Percentiles rank a stretch among this genome's conserved stretches.
These are phyloP conservation scores for Microbotryum violaceum DNA, from an alignment of 1,284 basidiomycete genomes.

Conservation along the genomic window DNA sequence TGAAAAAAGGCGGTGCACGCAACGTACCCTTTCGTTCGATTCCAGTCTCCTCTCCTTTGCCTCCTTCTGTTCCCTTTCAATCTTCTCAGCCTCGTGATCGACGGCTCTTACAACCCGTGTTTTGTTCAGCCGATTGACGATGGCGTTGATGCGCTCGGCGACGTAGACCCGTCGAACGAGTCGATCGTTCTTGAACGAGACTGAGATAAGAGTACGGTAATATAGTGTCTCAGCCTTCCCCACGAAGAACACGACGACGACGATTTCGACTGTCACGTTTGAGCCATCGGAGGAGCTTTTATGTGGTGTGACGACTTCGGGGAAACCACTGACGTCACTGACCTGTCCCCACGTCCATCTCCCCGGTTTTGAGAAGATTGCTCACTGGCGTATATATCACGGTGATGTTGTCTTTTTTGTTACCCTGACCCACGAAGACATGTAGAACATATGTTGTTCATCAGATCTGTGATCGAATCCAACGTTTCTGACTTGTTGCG, in stretches of 20 bases:
- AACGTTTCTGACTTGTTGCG: background rate
- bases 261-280: too few species aligned
- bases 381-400: slow-evolving; percentile 78
- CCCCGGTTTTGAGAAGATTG: slow-evolving; percentile 71
- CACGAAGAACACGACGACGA: too few species aligned
- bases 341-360: slow-evolving; percentile 92
- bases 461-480: background rate
- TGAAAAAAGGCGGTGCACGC: too few species aligned
- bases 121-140: slow-evolving; percentile 67
- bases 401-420: slow-evolving; percentile 91
- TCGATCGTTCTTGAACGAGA: slow-evolving; percentile 86
- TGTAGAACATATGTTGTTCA: background rate
- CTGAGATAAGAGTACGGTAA: slow-evolving; percentile 47
- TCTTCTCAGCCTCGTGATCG: slow-evolving; percentile 79
- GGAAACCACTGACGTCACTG: slow-evolving; percentile 76
- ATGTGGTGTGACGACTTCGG: slow-evolving; percentile 94
- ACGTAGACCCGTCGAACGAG: slow-evolving; percentile 66
- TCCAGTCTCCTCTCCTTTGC: slow-evolving; percentile 75
- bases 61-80: slow-evolving; percentile 60
- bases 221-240: too few species aligned
- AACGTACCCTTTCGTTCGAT: slow-evolving; percentile 6
- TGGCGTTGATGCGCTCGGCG: slow-evolving; percentile 69
- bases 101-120: slow-evolving; percentile 55
- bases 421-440: slow-evolving; percentile 48
- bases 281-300: too few species aligned